Conservation (phyloP, 139 green algal species). For the Picochlorum costavermella region DNA sequence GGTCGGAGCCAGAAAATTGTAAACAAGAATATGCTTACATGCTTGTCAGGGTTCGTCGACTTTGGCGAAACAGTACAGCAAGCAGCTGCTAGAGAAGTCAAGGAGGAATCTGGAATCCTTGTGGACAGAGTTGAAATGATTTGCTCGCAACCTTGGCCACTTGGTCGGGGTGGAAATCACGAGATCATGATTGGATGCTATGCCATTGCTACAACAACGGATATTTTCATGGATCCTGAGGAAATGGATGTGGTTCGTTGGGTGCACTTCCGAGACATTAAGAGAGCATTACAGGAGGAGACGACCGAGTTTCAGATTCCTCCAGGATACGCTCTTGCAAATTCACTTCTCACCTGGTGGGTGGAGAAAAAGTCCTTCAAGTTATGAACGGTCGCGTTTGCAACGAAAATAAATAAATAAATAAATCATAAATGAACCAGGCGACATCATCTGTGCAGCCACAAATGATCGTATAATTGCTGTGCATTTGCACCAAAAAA, state of each 20-base stretch:
- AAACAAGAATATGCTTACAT: slow-evolving; percentile 55
- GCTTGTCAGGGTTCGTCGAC: slow-evolving; percentile 71
- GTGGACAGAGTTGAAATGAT: slow-evolving; percentile 34
- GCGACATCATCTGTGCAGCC: slow-evolving; percentile 11
- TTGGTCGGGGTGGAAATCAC: slow-evolving; percentile 53
- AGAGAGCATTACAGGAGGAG: background rate
- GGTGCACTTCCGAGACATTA: slow-evolving; percentile 17
- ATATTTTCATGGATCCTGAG: slow-evolving; percentile 48
- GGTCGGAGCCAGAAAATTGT: slow-evolving; percentile 42
- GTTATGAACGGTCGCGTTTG: background rate
- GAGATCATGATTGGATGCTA: slow-evolving; percentile 86
- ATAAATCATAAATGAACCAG: background rate
- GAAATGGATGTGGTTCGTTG: slow-evolving; percentile 76
- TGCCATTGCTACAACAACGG: slow-evolving; percentile 46
- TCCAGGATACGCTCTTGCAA: slow-evolving; percentile 64
- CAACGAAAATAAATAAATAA: slow-evolving; percentile 3
- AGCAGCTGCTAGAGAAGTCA: slow-evolving; percentile 57
- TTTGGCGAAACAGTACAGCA: slow-evolving; percentile 75
- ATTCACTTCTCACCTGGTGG: slow-evolving; percentile 68
- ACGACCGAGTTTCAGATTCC: slow-evolving; percentile 61
- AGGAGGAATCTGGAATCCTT: slow-evolving; percentile 52
- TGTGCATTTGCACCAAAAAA: slow-evolving; percentile 32
- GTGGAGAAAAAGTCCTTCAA: slow-evolving; percentile 18
- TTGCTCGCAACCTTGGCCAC: slow-evolving; percentile 65
- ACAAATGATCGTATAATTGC: slow-evolving; percentile 31